Base-by-base conservation (phyloP, 2,329 filamentous ascomycete genomes). In the Colletotrichum plurivorum region DNA sequence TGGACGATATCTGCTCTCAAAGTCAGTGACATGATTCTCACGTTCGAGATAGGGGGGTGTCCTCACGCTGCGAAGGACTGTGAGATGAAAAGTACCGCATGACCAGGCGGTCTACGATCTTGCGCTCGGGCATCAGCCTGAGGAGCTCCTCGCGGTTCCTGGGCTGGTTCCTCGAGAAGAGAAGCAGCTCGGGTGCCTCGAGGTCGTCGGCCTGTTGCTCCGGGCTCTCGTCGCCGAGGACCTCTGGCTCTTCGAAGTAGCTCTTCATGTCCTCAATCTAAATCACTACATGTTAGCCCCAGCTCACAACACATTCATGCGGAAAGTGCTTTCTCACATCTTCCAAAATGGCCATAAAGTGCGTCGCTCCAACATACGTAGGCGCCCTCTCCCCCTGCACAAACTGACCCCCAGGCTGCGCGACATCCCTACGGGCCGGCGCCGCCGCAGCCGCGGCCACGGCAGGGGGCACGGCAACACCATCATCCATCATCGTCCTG, bases 331-430 rank as follows among this genome's bases (percentile, higher is more conserved):
- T 39, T 22, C 84, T 81, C 72, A 89, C 87, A 79, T 90, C 86
- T 73, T 89, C 85, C 12, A 90, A 77, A 76, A 90, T 88, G 2
- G 88, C 88, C 79, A 89, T 85, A 71, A 87, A 89, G 68, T 90
- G 87, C 52, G 88, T 89, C 4, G 87, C 87, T 1, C 88, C 88
- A 5, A 90, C 83, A 71, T 88, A 90, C 5, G 83, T 87, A 49
- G 82, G 83, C 10, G 80, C 81, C 58, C 78, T 77, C 43, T 80
- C 75, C 2, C 83, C 80, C 22, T 79, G 77, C 20, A 88, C 79
- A 7, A 88, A 80, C 61, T 85, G 80, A 0, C 81, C 84, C 48
- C 67, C 75, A 12, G 75, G 70, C 45, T 73, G 63, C 68, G 66
- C 63, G 71, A 73, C 51, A 59, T 54, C 31, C 51, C 46, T 69